These are phyloP conservation scores for Polygonum aviculare DNA, from an alignment of 148 eudicot genomes.

Conservation along the genomic window DNA sequence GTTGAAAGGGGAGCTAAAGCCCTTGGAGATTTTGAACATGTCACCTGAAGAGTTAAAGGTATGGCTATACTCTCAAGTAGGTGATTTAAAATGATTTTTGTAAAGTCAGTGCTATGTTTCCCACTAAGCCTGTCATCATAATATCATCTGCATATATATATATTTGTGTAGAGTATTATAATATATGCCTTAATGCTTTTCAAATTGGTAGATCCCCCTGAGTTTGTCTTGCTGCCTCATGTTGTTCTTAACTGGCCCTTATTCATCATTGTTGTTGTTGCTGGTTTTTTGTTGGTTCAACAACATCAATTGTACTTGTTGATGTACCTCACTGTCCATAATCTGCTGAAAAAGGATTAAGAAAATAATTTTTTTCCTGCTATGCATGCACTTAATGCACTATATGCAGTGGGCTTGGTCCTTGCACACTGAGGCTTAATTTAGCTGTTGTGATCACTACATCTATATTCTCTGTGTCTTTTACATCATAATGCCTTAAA, in stretches of 20 bases:
- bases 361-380: background rate
- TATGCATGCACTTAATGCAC: background rate
- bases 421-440: background rate
- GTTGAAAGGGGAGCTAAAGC: slow-evolving; percentile 69
- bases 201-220: background rate
- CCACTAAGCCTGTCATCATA: background rate
- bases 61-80: background rate
- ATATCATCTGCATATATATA: background rate
- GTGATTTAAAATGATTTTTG: background rate
- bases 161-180: background rate
- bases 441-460: background rate
- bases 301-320: background rate
- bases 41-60: slow-evolving; percentile 82
- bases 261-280: background rate
- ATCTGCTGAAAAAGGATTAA: background rate
- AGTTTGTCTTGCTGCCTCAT: background rate
- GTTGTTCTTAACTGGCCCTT: background rate
- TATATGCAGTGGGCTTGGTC: background rate
- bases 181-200: background rate
- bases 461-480: background rate
- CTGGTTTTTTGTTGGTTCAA: background rate
- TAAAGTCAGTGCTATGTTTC: background rate
- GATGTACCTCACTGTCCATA: background rate
- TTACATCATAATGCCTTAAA: background rate
- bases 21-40: slow-evolving; percentile 76